Evolutionary conservation across 2,329 filamentous ascomycete species (phyloP).

Genomic region (Conoideocrella luteorostrata): DNA sequence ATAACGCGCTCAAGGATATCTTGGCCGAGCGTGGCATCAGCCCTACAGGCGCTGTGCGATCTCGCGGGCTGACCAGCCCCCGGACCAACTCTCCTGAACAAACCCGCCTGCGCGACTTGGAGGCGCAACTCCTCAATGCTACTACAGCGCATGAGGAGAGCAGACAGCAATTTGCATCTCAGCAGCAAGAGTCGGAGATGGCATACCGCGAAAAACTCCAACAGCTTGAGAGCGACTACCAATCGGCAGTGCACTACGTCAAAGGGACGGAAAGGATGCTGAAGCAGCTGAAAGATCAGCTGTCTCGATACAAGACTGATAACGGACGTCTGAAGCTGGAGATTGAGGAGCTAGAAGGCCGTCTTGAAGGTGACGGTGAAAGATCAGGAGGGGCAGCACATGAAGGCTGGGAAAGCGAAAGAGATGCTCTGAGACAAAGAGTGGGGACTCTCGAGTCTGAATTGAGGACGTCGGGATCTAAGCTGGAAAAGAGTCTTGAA

Average conservation of each 20-base stretch:
- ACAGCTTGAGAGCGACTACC: slow-evolving; percentile 93
- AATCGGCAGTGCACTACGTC: slow-evolving; percentile 95
- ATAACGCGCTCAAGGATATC: slow-evolving; percentile 88
- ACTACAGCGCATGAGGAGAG: slow-evolving; percentile 80
- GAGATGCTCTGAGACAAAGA: slow-evolving; percentile 58
- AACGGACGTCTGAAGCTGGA: slow-evolving; percentile 79
- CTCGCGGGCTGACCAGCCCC: slow-evolving; percentile 62
- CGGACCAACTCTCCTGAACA: slow-evolving; percentile 75
- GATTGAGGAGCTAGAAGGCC: slow-evolving; percentile 61
- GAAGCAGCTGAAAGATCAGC: slow-evolving; percentile 94
- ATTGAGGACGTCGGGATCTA: slow-evolving; percentile 56
- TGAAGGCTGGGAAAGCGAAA: slow-evolving; percentile 69
- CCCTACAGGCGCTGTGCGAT: slow-evolving; percentile 63
- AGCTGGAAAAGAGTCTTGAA: slow-evolving; percentile 66
- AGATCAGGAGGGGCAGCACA: slow-evolving; percentile 33
- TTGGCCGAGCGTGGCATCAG: slow-evolving; percentile 84
- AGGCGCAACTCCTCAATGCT: slow-evolving; percentile 75
- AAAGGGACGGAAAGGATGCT: slow-evolving; percentile 99
- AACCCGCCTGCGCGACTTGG: slow-evolving; percentile 72
- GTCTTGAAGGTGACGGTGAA: slow-evolving; percentile 30
- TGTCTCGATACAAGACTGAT: slow-evolving; percentile 84
- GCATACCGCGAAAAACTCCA: slow-evolving; percentile 88
- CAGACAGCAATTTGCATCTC: slow-evolving; percentile 67
- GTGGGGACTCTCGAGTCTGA: slow-evolving; percentile 64
- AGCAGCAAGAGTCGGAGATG: slow-evolving; percentile 80